Evolutionary conservation across 345 rosid genomes (phyloP), one percentile per base, ranked within the genome.

Genomic region (Populus deltoides): DNA sequence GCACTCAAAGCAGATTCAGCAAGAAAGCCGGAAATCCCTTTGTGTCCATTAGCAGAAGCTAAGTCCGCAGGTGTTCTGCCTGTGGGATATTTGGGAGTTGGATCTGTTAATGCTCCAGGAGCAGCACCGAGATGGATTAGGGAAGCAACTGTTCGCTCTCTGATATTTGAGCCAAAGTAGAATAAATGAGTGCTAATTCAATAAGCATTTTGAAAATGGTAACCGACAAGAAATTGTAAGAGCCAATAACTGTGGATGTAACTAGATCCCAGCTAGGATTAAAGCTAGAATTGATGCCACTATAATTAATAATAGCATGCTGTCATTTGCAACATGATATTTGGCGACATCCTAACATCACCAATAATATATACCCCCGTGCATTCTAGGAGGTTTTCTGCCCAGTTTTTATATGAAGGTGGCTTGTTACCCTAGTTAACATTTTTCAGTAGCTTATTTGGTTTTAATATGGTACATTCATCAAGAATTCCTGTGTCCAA

Each of bases 11-110:
- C 83, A 81, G 85, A 91, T 76, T 92, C 99, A 36, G 99, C 96
- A 77, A 95, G 99, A 85, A 87, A 95, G 73, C 93, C 99, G 53
- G 98, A 90, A 65, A 92, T 95, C 80, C 98, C 99, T 89, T 92
- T 95, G 86, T 93, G 93, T 57, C 96, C 96, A 73, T 87, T 90
- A 62, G 89, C 86, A 66, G 95, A 91, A 71, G 98, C 99, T 45
- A 93, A 83, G 79, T 91, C 98, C 53, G 99, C 93, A 68, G 99
- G 91, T 73, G 98, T 89, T 82, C 88, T 85, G 77, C 94, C 92
- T 16, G 85, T 67, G 67, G 93, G 90, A 77, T 87, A 85, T 79
- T 79, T 77, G 53, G 96, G 93, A 33, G 90, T 88, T 70, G 98
- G 97, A 83, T 94, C 93, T 31, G 94, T 93, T 69, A 91, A 63